Evolutionary conservation across 2,329 filamentous ascomycete genomes (phyloP), one percentile per base, ranked within the genome.

Genomic region (Colletotrichum sidae): DNA sequence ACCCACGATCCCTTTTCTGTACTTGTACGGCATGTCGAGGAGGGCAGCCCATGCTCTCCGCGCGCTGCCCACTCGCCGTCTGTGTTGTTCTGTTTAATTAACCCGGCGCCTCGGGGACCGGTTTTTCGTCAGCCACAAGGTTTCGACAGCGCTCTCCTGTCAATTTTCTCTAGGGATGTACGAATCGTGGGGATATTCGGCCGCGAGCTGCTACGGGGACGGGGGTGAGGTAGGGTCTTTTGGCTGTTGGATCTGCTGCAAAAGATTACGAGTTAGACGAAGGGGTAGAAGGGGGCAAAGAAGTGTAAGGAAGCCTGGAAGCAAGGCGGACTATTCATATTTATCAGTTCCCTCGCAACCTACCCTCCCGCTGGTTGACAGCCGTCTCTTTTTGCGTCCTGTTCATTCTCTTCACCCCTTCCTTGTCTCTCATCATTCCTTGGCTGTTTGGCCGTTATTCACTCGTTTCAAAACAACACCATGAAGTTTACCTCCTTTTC

Each of bases 401-500:
- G 17, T 45, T 58, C 46, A 44, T 8, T 50, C 45, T 39, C 37
- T 45, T 51, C 25, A 9, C 38, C 38, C 38, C 9, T 51, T 58
- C 37, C 13, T 13, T 37, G 55, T 58, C 47, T 45, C 47, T 46
- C 56, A 25, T 44, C 56, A 25, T 44, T 44, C n/a, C 38, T 33
- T 53, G 37, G 34, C 55, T 49, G 4, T 15, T 59, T 45, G 25
- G 60, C 59, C 60, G 13, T 9, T 25, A 38, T 60, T 54, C 61
- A 50, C 39, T 65, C 44, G 11, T 63, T 65, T 11, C 41, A 37
- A 51, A 10, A 17, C 8, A 45, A 39, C 33, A 51, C 50, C 35
- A 65, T 65, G 61, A 65, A 55, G 50, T 60, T 65, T 49, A 8
- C 50, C 45, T 50, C 61, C 56, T 25, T 65, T 34, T 55, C 61